These are phyloP conservation scores for Epichloe elymi DNA, from an alignment of 2,329 filamentous ascomycete genomes.

Conservation along the genomic window DNA sequence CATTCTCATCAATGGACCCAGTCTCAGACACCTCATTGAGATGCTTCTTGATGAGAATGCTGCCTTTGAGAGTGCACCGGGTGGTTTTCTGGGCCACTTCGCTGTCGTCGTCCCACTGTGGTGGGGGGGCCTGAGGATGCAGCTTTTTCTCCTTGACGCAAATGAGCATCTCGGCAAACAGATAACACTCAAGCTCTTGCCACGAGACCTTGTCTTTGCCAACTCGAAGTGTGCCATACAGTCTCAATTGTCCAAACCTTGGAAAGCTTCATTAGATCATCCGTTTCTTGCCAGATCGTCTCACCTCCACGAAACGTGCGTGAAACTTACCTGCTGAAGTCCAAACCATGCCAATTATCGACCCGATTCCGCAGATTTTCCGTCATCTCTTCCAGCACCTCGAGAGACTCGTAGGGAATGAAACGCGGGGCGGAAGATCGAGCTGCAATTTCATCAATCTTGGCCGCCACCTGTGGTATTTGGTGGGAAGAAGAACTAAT, in stretches of 20 bases:
- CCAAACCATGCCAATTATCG: constrained; percentile 95
- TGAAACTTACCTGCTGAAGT: constrained; percentile 58
- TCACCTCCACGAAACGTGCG: background rate
- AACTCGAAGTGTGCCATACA: constrained; percentile 82
- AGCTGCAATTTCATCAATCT: constrained; percentile 41
- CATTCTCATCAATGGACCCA: constrained; percentile 57
- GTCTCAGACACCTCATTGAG: constrained; percentile 75
- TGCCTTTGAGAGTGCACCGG: constrained; percentile 86
- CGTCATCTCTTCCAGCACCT: constrained; percentile 71
- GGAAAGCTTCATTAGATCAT: constrained; percentile 6
- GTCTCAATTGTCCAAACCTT: constrained; percentile 79
- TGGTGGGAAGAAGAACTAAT: constrained; percentile 40
- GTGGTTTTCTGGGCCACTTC: constrained; percentile 48
- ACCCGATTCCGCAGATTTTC: constrained; percentile 77
- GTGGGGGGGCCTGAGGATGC: constrained; percentile 31
- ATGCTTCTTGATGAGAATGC: constrained; percentile 96
- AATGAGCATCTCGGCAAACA: constrained; percentile 98
- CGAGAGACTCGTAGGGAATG: constrained; percentile 61
- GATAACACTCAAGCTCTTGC: constrained; percentile 94
- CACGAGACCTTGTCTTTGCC: constrained; percentile 93
- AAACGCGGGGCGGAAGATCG: constrained; percentile 42
- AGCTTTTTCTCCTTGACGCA: constrained; percentile 96
- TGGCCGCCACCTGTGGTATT: constrained; percentile 24
- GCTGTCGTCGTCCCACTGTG: constrained; percentile 55
- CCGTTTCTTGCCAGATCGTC: background rate